These are phyloP conservation scores for Globisporangium cylindrosporum DNA, from an alignment of 352 stramenopile species.

Conservation along the genomic window DNA sequence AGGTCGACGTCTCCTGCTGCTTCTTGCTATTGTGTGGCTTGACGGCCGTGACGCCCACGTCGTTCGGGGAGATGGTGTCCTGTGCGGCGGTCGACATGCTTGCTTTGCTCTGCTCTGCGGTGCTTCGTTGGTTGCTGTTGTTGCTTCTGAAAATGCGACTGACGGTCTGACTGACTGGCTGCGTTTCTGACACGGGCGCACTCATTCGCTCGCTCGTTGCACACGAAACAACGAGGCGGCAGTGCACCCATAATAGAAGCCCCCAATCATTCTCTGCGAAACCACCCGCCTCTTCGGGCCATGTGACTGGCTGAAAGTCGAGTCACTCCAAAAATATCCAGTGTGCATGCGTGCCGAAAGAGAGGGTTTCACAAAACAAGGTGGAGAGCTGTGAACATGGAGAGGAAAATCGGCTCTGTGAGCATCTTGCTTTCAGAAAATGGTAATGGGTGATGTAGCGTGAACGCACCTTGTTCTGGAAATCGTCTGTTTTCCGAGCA, in stretches of 20 bases:
- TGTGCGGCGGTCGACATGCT: constrained; percentile 19
- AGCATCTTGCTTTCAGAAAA: not conserved
- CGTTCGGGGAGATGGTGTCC: constrained; percentile 23
- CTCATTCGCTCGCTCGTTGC: no score
- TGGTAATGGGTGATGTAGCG: not conserved
- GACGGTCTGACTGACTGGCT: not conserved
- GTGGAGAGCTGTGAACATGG: not conserved
- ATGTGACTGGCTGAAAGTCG: constrained; percentile 7
- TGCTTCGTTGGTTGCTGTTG: not conserved
- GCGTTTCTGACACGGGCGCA: not conserved
- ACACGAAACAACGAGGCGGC: not conserved
- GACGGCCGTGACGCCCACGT: constrained; percentile 46
- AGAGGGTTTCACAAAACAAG: not conserved
- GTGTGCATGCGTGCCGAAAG: not conserved
- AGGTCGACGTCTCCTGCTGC: constrained; percentile 22
- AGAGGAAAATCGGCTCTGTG: not conserved
- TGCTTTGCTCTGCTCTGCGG: not conserved
- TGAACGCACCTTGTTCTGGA: not conserved
- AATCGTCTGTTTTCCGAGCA: not conserved
- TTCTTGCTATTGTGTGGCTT: constrained; percentile 49
- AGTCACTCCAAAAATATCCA: constrained; percentile 10
- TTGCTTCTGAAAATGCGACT: not conserved
- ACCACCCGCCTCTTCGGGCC: not conserved
- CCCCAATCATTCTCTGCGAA: constrained; percentile 2
- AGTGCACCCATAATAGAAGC: not conserved